phyloP scores from a whole-genome alignment of 148 eudicot species.

The Camellia sinensis region DNA sequence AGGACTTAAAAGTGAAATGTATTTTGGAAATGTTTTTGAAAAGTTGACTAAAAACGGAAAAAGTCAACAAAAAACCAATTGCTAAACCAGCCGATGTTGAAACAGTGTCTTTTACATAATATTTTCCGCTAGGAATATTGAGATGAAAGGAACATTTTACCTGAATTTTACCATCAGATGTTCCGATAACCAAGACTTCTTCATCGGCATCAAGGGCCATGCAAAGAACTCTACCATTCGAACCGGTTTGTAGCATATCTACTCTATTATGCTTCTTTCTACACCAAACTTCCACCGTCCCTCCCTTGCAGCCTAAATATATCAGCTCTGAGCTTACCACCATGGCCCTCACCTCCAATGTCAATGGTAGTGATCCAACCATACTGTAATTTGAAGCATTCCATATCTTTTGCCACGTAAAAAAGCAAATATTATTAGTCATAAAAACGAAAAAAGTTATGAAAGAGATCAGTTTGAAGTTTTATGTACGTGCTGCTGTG shows the following conservation, averaged over 20 bases:
- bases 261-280: slow-evolving; percentile 38
- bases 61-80: no score
- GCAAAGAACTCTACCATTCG: slow-evolving; percentile 33
- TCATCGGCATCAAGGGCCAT: slow-evolving; percentile 40
- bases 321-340: slow-evolving; percentile 42
- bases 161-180: slow-evolving; percentile 57
- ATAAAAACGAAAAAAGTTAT: background rate
- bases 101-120: background rate
- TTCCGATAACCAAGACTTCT: slow-evolving; percentile 43
- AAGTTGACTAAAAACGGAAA: no score
- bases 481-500: background rate
- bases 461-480: background rate
- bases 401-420: slow-evolving; percentile 34
- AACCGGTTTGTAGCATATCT: slow-evolving; percentile 38
- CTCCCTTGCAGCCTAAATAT: slow-evolving; percentile 51
- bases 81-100: background rate
- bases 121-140: background rate
- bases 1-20: no score
- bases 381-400: slow-evolving; percentile 34
- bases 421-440: background rate
- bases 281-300: slow-evolving; percentile 49
- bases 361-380: slow-evolving; percentile 39
- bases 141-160: slow-evolving; percentile 15
- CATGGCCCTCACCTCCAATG: slow-evolving; percentile 41
- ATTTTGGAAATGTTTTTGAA: no score